A percentile compares a stretch with the other conserved stretches of the same genome.
phyloP scores from a whole-genome alignment of 169 alveolate species.

The Neospora caninum region DNA sequence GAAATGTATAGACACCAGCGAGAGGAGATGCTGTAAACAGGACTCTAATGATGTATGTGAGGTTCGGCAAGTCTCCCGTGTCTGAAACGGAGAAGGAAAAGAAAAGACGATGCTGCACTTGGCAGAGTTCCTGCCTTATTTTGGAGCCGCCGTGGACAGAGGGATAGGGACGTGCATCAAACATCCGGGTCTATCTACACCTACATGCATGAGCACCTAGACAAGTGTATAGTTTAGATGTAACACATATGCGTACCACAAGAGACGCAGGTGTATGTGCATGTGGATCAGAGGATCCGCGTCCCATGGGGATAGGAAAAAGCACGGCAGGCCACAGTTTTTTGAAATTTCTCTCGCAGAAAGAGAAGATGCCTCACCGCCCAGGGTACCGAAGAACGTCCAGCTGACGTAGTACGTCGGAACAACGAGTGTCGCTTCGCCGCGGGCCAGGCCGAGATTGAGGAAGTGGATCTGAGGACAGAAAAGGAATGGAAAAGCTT shows the following conservation, averaged over 20 bases:
- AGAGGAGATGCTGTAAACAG: too few relatives aligned
- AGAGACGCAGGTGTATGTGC: neutral
- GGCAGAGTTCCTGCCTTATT: too few relatives aligned
- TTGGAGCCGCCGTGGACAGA: too few relatives aligned
- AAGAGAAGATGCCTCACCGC: conserved; percentile 70
- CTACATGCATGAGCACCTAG: neutral
- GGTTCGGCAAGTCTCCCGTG: too few relatives aligned
- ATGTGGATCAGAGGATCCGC: neutral
- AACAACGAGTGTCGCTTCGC: conserved; percentile 85
- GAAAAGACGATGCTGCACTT: too few relatives aligned
- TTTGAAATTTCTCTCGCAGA: neutral
- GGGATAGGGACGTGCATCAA: too few relatives aligned
- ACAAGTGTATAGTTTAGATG: neutral
- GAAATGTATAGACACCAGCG: too few relatives aligned
- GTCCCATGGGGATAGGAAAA: neutral
- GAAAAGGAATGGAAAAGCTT: neutral
- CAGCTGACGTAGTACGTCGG: conserved; percentile 86
- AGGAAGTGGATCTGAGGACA: conserved; percentile 78
- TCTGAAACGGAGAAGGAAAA: too few relatives aligned
- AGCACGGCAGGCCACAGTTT: neutral
- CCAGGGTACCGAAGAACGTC: conserved; percentile 86
- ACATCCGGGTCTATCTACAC: neutral
- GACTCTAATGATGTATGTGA: too few relatives aligned
- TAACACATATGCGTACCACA: too few relatives aligned
- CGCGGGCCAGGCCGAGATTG: conserved; percentile 83